Evolutionary conservation across 345 rosid species (phyloP).

Genomic region (Salix caprea): DNA sequence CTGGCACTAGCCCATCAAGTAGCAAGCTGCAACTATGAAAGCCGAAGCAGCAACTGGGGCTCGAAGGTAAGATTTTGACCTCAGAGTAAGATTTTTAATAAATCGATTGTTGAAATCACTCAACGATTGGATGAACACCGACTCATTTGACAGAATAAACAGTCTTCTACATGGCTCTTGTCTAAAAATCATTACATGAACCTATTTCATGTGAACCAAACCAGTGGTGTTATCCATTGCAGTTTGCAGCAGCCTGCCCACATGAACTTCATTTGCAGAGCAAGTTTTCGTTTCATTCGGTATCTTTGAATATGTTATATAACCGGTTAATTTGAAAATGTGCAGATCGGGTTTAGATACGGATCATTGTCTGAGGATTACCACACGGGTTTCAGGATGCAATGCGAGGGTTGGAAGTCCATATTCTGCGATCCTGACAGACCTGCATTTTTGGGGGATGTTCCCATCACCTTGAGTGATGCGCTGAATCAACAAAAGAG

Average conservation of each 20-base stretch:
- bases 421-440: slow-evolving; percentile 52
- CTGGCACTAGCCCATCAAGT: slow-evolving; percentile 47
- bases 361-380: slow-evolving; percentile 74
- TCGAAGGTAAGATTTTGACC: slow-evolving; percentile 31
- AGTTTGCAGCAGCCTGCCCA: no score
- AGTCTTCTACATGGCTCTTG: no score
- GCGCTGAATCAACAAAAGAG: slow-evolving; percentile 47
- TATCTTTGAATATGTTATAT: no score
- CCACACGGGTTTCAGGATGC: slow-evolving; percentile 50
- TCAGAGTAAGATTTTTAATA: not conserved
- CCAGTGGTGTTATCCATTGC: no score
- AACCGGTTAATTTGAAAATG: not conserved
- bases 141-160: no score
- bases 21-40: slow-evolving; percentile 51
- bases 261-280: no score
- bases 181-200: no score
- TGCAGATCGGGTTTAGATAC: slow-evolving; percentile 60
- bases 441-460: slow-evolving; percentile 58
- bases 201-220: no score
- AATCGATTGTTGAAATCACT: no score
- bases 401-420: slow-evolving; percentile 69
- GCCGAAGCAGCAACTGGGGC: slow-evolving; percentile 60
- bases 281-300: no score
- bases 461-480: slow-evolving; percentile 45
- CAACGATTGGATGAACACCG: no score